phyloP scores from a whole-genome alignment of 306 rosid genomes.

The Betula pendula region DNA sequence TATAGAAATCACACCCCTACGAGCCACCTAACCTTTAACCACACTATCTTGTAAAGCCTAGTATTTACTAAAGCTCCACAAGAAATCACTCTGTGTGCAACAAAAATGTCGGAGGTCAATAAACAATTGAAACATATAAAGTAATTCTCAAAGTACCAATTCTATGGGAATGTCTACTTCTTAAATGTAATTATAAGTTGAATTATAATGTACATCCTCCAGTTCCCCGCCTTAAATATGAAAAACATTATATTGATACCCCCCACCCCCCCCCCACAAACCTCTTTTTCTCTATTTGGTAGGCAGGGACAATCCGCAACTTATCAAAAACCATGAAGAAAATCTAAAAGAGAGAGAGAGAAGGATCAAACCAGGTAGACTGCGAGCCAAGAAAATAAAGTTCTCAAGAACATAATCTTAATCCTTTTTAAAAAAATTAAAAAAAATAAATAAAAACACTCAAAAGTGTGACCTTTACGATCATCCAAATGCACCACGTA shows the following conservation, averaged over 20 bases:
- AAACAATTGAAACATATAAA: neutral
- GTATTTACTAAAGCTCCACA: neutral
- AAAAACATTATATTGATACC: neutral
- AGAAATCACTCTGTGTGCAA: neutral
- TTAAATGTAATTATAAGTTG: neutral
- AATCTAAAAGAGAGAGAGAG: neutral
- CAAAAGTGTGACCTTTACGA: too few species aligned
- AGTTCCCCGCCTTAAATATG: neutral
- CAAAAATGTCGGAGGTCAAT: neutral
- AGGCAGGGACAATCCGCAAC: neutral
- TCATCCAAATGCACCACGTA: too few species aligned
- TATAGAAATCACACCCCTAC: neutral
- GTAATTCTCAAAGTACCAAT: neutral
- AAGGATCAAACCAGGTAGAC: neutral
- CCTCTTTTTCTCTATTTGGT: neutral
- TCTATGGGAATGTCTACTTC: neutral
- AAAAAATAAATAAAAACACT: too few species aligned
- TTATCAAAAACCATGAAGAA: neutral
- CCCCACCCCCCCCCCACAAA: too few species aligned
- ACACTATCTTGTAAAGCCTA: neutral
- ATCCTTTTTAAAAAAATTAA: neutral
- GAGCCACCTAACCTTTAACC: neutral
- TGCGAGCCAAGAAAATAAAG: neutral
- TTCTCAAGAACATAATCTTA: neutral
- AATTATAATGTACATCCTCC: neutral